Evolutionary conservation across 2,329 filamentous ascomycete species (phyloP).

Genomic region (Stachybotrys echinatus): DNA sequence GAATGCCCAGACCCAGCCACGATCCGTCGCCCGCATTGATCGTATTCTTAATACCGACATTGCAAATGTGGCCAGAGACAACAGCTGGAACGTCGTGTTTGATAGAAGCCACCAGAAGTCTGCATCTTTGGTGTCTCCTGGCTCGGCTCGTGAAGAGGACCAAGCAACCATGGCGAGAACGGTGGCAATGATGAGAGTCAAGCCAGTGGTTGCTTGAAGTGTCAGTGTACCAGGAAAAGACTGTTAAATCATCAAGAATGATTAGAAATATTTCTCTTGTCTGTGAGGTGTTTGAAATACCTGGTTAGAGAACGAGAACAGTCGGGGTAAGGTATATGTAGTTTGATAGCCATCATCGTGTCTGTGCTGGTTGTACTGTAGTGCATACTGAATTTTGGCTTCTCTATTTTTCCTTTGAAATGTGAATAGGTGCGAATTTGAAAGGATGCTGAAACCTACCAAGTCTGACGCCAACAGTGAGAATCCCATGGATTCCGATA

Average conservation of each 20-base stretch:
- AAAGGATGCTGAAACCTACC: background rate
- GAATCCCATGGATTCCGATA: background rate
- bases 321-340: background rate
- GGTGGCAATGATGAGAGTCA: background rate
- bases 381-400: background rate
- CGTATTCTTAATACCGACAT: background rate
- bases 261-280: background rate
- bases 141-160: background rate
- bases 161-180: background rate
- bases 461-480: background rate
- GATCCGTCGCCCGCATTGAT: background rate
- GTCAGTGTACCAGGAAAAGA: background rate
- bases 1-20: background rate
- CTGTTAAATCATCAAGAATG: background rate
- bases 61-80: background rate
- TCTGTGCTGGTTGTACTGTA: background rate
- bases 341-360: background rate
- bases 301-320: too few species aligned
- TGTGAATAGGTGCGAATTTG: background rate
- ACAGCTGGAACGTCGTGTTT: background rate
- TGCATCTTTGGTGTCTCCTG: background rate
- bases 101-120: background rate
- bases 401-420: background rate
- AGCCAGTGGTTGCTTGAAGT: background rate
- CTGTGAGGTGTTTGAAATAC: too few species aligned